Evolutionary conservation across 495 filamentous ascomycete genomes (phyloP).

Genomic region (Neurospora sp.): DNA sequence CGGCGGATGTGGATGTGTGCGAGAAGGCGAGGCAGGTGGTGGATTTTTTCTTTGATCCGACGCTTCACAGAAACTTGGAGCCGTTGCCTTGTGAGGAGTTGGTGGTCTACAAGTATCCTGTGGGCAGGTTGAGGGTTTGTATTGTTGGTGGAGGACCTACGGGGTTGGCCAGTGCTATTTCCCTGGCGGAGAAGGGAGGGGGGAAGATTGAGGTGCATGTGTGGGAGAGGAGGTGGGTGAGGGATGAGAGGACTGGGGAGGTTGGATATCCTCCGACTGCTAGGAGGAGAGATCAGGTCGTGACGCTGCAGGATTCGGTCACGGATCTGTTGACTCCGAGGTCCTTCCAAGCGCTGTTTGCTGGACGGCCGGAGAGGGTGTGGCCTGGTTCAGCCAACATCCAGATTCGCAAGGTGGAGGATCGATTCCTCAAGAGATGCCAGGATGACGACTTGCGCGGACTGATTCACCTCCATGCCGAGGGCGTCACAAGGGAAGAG

Average conservation of each 20-base stretch:
- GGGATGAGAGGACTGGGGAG: slow-evolving; percentile 4
- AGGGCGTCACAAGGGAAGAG: slow-evolving; percentile 22
- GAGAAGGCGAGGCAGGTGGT: slow-evolving; percentile 14
- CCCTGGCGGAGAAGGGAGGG: slow-evolving; percentile 24
- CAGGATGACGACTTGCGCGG: slow-evolving; percentile 23
- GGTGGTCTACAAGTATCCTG: slow-evolving; percentile 19
- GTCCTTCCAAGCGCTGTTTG: slow-evolving; percentile 20
- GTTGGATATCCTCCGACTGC: slow-evolving; percentile 21
- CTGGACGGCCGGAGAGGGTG: slow-evolving; percentile 19
- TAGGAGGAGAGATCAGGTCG: slow-evolving; percentile 22
- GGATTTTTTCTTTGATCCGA: slow-evolving; percentile 32
- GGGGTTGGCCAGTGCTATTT: slow-evolving; percentile 26
- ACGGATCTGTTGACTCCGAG: slow-evolving; percentile 19
- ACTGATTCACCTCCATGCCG: slow-evolving; percentile 24
- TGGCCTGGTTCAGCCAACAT: slow-evolving; percentile 28
- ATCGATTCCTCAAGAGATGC: slow-evolving; percentile 25
- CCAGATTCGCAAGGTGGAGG: slow-evolving; percentile 32
- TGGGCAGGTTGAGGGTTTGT: slow-evolving; percentile 20
- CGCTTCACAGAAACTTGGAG: slow-evolving; percentile 20
- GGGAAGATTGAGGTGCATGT: slow-evolving; percentile 25
- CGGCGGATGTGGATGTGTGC: slow-evolving; percentile 9
- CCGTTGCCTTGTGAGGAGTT: slow-evolving; percentile 17
- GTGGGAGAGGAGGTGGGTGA: slow-evolving; percentile 22
- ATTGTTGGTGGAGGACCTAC: slow-evolving; percentile 29
- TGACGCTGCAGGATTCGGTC: slow-evolving; percentile 25